These are phyloP conservation scores for Schizonepeta tenuifolia DNA, from an alignment of 257 asterid genomes.

Conservation along the genomic window DNA sequence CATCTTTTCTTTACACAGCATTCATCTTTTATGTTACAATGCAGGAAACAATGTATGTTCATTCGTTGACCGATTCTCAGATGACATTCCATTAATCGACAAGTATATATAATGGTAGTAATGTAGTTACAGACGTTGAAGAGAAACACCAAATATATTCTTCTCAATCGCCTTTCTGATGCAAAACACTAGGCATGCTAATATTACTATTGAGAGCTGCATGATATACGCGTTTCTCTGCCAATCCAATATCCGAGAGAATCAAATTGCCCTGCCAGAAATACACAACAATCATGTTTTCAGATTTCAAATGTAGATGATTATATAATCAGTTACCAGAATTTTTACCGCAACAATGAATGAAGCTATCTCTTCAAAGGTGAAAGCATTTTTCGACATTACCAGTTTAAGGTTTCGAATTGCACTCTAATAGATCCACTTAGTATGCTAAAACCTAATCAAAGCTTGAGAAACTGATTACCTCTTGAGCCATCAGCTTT, in stretches of 20 bases:
- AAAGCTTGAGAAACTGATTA: conserved; percentile 35
- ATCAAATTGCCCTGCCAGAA: conserved; percentile 88
- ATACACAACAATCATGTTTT: conserved; percentile 29
- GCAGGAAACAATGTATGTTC: background rate
- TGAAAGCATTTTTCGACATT: background rate
- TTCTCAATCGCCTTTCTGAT: conserved; percentile 81
- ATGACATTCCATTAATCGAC: conserved; percentile 30
- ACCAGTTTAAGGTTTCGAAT: conserved; percentile 1
- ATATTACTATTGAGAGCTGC: conserved; percentile 94
- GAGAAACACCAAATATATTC: conserved; percentile 28
- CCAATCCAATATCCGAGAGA: conserved; percentile 81
- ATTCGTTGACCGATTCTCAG: conserved; percentile 8
- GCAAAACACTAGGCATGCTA: conserved; percentile 80
- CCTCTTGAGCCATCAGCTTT: conserved; percentile 90
- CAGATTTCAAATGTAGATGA: background rate
- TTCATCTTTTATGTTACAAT: background rate
- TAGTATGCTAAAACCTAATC: conserved; percentile 10
- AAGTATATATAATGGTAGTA: background rate
- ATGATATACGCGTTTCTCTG: conserved; percentile 90
- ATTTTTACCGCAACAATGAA: background rate
- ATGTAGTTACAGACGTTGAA: conserved; percentile 41
- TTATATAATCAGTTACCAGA: background rate
- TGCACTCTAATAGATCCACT: background rate
- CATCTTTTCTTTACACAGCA: conserved; percentile 15
- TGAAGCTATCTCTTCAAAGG: background rate